phyloP scores from a whole-genome alignment of 148 eudicot species.

The Agrostemma githago region DNA sequence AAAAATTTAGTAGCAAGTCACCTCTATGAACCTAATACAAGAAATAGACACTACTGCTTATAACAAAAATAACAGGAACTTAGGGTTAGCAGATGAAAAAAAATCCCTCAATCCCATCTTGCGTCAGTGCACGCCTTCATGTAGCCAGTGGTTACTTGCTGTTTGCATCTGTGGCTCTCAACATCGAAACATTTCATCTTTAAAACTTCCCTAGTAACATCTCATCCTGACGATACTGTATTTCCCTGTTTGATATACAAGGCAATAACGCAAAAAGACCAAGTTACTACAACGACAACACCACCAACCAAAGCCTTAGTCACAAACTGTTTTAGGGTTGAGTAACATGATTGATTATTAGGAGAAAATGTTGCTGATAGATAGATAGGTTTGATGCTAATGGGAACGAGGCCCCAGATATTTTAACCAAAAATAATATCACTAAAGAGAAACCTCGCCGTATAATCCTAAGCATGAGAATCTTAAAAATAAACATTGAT shows the following conservation, averaged over 20 bases:
- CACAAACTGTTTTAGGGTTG: neutral
- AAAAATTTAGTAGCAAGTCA: constrained; percentile 7
- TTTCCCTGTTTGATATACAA: neutral
- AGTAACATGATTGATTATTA: neutral
- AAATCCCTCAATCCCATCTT: constrained; percentile 3
- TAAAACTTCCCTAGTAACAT: neutral
- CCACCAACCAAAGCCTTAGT: neutral
- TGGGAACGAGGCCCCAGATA: neutral
- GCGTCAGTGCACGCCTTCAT: constrained; percentile 11
- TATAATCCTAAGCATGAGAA: neutral
- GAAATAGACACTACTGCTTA: neutral
- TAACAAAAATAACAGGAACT: neutral
- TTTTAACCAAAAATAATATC: neutral
- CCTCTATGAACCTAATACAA: constrained; percentile 5
- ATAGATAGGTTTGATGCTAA: neutral
- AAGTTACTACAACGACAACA: neutral
- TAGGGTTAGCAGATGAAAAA: constrained; percentile 12
- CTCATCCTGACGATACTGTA: neutral
- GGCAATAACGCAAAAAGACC: neutral
- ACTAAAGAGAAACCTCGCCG: neutral
- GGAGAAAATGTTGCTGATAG: neutral
- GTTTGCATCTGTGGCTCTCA: neutral
- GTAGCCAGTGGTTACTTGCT: neutral
- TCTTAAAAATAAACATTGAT: constrained; percentile 6
- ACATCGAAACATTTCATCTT: neutral